Conservation (phyloP, 2,329 filamentous ascomycete genomes). For the Penicillium olsonii region DNA sequence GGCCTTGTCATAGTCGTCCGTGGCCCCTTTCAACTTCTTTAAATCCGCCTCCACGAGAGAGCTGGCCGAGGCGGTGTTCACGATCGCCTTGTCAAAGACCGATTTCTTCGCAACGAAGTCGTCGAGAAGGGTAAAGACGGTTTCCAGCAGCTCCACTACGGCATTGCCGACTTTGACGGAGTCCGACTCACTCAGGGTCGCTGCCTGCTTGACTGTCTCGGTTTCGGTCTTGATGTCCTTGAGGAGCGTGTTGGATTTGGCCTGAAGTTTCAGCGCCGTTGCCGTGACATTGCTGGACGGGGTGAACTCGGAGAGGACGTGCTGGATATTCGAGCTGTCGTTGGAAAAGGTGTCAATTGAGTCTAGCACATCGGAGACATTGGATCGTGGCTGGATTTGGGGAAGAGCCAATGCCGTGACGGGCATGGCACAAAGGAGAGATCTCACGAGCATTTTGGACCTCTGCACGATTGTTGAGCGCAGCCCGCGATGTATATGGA, state of each 20-base stretch:
- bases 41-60: background rate
- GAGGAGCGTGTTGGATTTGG: background rate
- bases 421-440: background rate
- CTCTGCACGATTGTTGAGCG: no score
- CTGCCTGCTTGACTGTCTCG: background rate
- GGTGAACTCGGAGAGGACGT: background rate
- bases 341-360: background rate
- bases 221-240: background rate
- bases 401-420: background rate
- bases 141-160: background rate
- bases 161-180: background rate
- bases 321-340: background rate
- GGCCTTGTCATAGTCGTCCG: background rate
- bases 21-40: background rate
- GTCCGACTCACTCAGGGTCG: background rate
- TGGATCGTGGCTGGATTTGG: background rate
- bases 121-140: background rate
- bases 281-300: background rate
- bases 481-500: no score
- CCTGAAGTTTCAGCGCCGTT: background rate
- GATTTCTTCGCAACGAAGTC: background rate
- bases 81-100: background rate
- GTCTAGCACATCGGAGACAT: background rate
- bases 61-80: background rate
- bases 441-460: background rate